Percentiles rank a stretch among this genome's conserved stretches.
These are phyloP conservation scores for Cudoniella acicularis DNA, from an alignment of 495 filamentous ascomycete genomes.

Conservation along the genomic window DNA sequence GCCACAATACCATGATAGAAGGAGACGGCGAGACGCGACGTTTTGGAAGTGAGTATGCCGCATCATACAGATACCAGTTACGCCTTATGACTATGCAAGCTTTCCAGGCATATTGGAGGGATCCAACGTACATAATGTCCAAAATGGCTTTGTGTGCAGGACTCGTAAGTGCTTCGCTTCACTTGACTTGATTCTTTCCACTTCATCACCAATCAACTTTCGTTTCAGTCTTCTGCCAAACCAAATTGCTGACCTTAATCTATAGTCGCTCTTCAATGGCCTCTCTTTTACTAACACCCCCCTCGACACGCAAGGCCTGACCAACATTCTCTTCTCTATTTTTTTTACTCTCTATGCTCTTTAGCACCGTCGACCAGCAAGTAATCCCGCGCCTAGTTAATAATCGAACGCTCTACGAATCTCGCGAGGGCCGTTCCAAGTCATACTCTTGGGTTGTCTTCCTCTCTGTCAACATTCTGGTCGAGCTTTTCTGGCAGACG, in stretches of 20 bases:
- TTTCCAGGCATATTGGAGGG: too few relatives aligned
- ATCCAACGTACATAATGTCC: too few relatives aligned
- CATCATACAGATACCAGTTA: too few relatives aligned
- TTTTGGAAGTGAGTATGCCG: too few relatives aligned
- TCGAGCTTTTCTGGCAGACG: constrained; percentile 71
- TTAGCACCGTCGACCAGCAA: constrained; percentile 70
- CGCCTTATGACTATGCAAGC: too few relatives aligned
- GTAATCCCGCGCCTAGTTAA: constrained; percentile 79
- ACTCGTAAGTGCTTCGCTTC: too few relatives aligned
- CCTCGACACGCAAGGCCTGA: constrained; percentile 68
- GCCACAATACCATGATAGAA: too few relatives aligned
- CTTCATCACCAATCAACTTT: constrained; percentile 51
- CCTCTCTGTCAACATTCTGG: constrained; percentile 70
- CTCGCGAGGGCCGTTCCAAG: constrained; percentile 78
- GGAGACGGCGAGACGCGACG: too few relatives aligned
- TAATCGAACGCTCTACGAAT: constrained; percentile 75
- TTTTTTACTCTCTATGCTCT: constrained; percentile 75
- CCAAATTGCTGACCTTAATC: constrained; percentile 48
- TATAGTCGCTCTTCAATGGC: constrained; percentile 81
- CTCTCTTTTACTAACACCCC: constrained; percentile 76
- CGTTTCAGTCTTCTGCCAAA: constrained; percentile 79
- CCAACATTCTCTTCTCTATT: constrained; percentile 83
- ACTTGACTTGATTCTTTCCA: constrained; percentile 59
- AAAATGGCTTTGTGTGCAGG: too few relatives aligned
- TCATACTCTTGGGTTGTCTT: constrained; percentile 79